Evolutionary conservation across 768 basidiomycete genomes (phyloP).

Genomic region (Panus rudis): DNA sequence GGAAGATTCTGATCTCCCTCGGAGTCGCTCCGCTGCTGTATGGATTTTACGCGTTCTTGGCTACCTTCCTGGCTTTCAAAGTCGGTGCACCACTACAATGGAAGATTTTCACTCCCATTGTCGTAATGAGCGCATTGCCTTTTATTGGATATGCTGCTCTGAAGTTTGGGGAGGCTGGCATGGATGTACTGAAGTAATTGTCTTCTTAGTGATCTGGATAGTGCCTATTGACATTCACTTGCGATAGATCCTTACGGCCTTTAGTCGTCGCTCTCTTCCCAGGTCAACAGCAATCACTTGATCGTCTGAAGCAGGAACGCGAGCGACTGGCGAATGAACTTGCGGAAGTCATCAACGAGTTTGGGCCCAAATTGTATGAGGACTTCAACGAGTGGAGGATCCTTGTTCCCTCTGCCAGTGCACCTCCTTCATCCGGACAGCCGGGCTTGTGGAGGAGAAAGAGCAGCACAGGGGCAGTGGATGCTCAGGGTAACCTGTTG

Average conservation of each 20-base stretch:
- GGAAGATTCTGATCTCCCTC: constrained; percentile 93
- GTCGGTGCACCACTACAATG: constrained; percentile 56
- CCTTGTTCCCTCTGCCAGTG: constrained; percentile 74
- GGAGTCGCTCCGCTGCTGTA: constrained; percentile 88
- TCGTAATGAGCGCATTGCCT: constrained; percentile 69
- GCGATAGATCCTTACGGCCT: constrained; percentile 78
- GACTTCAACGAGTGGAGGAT: constrained; percentile 87
- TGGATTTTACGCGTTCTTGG: constrained; percentile 72
- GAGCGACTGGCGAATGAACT: constrained; percentile 77
- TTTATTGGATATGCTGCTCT: constrained; percentile 89
- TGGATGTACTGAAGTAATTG: constrained; percentile 94
- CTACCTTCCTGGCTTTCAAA: constrained; percentile 64
- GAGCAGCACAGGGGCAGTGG: constrained; percentile 75
- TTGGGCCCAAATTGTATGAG: constrained; percentile 79
- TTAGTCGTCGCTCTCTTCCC: constrained; percentile 83
- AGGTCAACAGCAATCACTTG: constrained; percentile 76
- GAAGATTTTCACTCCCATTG: constrained; percentile 69
- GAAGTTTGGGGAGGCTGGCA: constrained; percentile 96
- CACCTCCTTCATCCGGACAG: constrained; percentile 70
- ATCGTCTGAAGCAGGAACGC: constrained; percentile 69
- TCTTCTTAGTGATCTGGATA: background rate
- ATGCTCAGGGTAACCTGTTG: constrained; percentile 76
- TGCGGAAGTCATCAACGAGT: constrained; percentile 76
- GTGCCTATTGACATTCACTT: constrained; percentile 4
- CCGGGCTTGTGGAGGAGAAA: constrained; percentile 76